Evolutionary conservation across 345 rosid genomes (phyloP).

Genomic region (Melaleuca quinquenervia): DNA sequence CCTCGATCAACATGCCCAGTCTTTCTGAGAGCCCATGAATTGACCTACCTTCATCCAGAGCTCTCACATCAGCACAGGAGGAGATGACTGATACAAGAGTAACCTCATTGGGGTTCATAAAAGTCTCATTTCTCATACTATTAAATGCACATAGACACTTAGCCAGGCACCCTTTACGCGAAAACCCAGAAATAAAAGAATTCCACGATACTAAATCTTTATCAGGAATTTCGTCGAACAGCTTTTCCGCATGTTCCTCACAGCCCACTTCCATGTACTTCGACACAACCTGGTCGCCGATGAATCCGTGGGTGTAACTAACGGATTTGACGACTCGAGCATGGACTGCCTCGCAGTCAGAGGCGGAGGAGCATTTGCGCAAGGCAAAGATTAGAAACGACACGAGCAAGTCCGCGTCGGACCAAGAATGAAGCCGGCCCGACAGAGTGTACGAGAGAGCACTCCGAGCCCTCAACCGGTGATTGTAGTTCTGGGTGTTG

Average conservation of each 20-base stretch:
- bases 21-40: slow-evolving; percentile 50
- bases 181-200: slow-evolving; percentile 45
- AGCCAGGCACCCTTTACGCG: slow-evolving; percentile 19
- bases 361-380: slow-evolving; percentile 26
- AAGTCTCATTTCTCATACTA: slow-evolving; percentile 27
- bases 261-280: slow-evolving; percentile 24
- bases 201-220: slow-evolving; percentile 64
- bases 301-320: slow-evolving; percentile 46
- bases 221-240: slow-evolving; percentile 60
- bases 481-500: not conserved
- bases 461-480: not conserved
- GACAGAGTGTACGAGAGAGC: not conserved
- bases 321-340: slow-evolving; percentile 37
- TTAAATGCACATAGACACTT: slow-evolving; percentile 21
- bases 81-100: slow-evolving; percentile 44
- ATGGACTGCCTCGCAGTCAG: slow-evolving; percentile 25
- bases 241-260: slow-evolving; percentile 20
- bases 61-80: slow-evolving; percentile 25
- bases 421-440: not conserved
- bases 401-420: slow-evolving; percentile 21
- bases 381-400: slow-evolving; percentile 30
- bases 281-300: slow-evolving; percentile 51
- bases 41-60: slow-evolving; percentile 29
- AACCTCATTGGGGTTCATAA: slow-evolving; percentile 37
- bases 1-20: slow-evolving; percentile 29